These are phyloP conservation scores for Coprinopsis sp. DNA, from an alignment of 768 basidiomycete genomes.

Conservation along the genomic window DNA sequence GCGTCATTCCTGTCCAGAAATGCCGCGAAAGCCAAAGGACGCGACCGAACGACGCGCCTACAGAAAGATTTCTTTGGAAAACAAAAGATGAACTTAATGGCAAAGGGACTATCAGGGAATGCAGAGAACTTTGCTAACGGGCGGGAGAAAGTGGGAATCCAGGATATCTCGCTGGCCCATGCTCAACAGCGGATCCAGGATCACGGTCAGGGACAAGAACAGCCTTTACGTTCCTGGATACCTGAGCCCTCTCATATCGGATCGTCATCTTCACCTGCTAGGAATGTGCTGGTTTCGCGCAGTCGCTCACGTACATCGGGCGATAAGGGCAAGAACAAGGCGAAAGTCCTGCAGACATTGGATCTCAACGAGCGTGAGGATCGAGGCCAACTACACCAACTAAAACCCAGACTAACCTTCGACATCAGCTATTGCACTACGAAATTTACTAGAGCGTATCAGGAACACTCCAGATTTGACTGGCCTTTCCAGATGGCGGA, in stretches of 20 bases:
- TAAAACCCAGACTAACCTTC: too few species aligned
- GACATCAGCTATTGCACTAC: conserved; percentile 34
- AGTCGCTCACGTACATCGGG: conserved; percentile 20
- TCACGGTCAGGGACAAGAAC: background rate
- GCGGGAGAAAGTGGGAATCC: conserved; percentile 1
- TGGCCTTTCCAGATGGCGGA: background rate
- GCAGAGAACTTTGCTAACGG: background rate
- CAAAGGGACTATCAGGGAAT: conserved; percentile 28
- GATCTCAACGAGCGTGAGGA: conserved; percentile 42
- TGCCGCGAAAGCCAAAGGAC: conserved; percentile 51
- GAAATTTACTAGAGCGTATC: conserved; percentile 37
- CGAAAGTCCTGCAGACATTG: conserved; percentile 36
- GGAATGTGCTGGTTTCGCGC: conserved; percentile 8
- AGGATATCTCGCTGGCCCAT: conserved; percentile 28
- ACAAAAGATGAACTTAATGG: conserved; percentile 51
- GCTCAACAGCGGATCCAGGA: conserved; percentile 14
- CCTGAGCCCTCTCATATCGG: conserved; percentile 21
- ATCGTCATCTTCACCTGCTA: conserved; percentile 18
- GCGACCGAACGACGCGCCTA: conserved; percentile 47
- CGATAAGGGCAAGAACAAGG: conserved; percentile 19
- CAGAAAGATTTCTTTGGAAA: conserved; percentile 61
- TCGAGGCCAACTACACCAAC: too few species aligned
- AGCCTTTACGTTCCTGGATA: too few species aligned
- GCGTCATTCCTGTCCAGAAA: conserved; percentile 37
- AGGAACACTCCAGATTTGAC: conserved; percentile 6